Conservation (phyloP, 176 grass and related monocot species). For the Calamus simplicifolius region DNA sequence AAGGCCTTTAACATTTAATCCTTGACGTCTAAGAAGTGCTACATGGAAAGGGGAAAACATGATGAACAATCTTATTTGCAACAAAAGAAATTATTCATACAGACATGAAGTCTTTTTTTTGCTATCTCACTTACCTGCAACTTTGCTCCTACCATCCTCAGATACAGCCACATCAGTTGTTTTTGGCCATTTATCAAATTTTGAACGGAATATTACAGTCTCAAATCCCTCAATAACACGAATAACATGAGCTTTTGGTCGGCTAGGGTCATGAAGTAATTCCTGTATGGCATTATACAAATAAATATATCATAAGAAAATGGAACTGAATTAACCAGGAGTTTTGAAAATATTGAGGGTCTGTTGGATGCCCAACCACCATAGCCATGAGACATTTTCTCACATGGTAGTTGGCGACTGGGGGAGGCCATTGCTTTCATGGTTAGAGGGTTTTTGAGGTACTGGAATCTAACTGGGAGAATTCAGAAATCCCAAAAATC, state of each 20-base stretch:
- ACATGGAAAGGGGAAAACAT: slow-evolving; percentile 20
- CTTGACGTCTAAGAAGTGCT: slow-evolving; percentile 94
- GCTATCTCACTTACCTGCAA: slow-evolving; percentile 52
- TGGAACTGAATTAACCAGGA: neutral
- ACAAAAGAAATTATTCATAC: too few species aligned
- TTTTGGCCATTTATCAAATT: slow-evolving; percentile 91
- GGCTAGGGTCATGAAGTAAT: slow-evolving; percentile 51
- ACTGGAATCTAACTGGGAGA: too few species aligned
- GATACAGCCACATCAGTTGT: slow-evolving; percentile 86
- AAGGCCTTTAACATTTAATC: slow-evolving; percentile 77
- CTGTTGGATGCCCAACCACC: neutral
- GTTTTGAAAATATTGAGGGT: neutral
- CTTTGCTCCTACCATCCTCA: slow-evolving; percentile 96
- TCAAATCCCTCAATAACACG: slow-evolving; percentile 98
- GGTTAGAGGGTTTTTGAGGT: too few species aligned
- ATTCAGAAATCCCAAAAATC: too few species aligned
- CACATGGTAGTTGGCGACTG: too few species aligned
- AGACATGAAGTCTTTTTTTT: too few species aligned
- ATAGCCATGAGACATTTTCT: too few species aligned
- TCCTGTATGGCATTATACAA: slow-evolving; percentile 43
- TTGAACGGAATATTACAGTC: slow-evolving; percentile 74
- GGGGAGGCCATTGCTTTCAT: too few species aligned
- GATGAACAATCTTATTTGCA: too few species aligned
- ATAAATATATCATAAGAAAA: neutral
- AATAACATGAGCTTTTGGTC: slow-evolving; percentile 62